Evolutionary conservation across 345 rosid genomes (phyloP), one percentile per base, ranked within the genome.

Genomic region (Eucalyptus grandis): DNA sequence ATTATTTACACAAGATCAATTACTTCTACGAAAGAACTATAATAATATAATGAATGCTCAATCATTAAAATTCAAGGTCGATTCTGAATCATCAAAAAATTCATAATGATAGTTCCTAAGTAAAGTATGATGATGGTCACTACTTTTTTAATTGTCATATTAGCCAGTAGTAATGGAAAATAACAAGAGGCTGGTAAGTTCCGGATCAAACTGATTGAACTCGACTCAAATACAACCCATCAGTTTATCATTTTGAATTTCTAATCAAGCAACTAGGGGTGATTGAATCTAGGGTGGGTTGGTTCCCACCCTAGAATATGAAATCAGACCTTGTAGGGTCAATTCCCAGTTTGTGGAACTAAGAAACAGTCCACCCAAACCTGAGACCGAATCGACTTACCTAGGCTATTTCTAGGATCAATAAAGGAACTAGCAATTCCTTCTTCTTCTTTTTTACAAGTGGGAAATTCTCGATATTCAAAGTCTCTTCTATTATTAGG

Each of bases 381-480:
- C 16, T n/a, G 0, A 7, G 2, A 65, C 5, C 4, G 3, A 1
- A n/a, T 12, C 14, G 2, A n/a, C 6, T 19, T 8, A 14, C n/a
- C 37, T 8, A 15, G 9, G 77, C 77, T n/a, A 8, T n/a, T 65
- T 65, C 69, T 27, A 62, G 34, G 67, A 34, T 62, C 9, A 27
- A 13, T 62, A 5, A 15, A 65, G 37, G 77, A 65, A 30, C 72
- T 27, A 3, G 17, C 4, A 62, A n/a, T 8, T n/a, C 77, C 77
- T 65, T 14, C 5, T 65, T 14, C 14, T 60, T n/a, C 21, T 65
- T 65, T 65, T 65, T n/a, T 4, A 65, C 19, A 65, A 65, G 21
- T n/a, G 37, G 37, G 6, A 65, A 14, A 14, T 15, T n/a, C 11
- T 65, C 11, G 0, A 65, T n/a, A 65, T 8, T 65, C 34, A 72